These are phyloP conservation scores for Lizanozyma gosingica DNA, from an alignment of 1,139 yeast genomes.

Conservation along the genomic window DNA sequence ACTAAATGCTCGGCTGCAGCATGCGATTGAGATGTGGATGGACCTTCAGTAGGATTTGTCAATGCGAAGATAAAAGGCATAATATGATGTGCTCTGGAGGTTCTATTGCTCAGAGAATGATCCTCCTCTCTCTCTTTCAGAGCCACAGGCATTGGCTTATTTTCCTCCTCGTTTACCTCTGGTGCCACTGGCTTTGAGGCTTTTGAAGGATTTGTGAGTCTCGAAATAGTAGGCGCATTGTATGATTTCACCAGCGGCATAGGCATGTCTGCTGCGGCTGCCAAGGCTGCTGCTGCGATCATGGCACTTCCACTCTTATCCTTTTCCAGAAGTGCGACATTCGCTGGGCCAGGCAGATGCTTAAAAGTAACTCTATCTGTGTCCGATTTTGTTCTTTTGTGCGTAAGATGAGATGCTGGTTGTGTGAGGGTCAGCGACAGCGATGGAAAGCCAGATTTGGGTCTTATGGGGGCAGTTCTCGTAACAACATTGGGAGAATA, in stretches of 20 bases:
- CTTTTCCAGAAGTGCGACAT: constrained; percentile 33
- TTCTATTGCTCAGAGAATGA: too few relatives aligned
- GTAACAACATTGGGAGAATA: not conserved
- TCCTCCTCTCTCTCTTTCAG: too few relatives aligned
- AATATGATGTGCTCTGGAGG: not conserved
- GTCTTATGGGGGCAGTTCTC: too few relatives aligned
- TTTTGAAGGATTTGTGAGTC: not conserved
- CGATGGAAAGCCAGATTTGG: too few relatives aligned
- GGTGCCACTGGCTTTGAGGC: not conserved
- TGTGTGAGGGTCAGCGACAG: constrained; percentile 1
- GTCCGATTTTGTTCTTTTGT: not conserved
- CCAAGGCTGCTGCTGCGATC: constrained; percentile 65
- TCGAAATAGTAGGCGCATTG: not conserved
- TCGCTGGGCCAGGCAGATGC: constrained; percentile 40
- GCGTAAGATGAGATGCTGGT: not conserved
- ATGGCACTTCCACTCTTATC: constrained; percentile 33
- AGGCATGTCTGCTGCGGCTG: constrained; percentile 64
- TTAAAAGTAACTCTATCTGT: constrained; percentile 12
- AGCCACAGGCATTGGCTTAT: not conserved
- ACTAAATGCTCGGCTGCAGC: not conserved
- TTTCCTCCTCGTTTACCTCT: not conserved
- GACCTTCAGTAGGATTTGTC: not conserved
- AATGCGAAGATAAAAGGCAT: not conserved
- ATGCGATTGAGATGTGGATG: too few relatives aligned
- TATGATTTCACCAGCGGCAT: constrained; percentile 31